Base-by-base conservation (phyloP, 495 filamentous ascomycete genomes). In the Xylaria nigripes region DNA sequence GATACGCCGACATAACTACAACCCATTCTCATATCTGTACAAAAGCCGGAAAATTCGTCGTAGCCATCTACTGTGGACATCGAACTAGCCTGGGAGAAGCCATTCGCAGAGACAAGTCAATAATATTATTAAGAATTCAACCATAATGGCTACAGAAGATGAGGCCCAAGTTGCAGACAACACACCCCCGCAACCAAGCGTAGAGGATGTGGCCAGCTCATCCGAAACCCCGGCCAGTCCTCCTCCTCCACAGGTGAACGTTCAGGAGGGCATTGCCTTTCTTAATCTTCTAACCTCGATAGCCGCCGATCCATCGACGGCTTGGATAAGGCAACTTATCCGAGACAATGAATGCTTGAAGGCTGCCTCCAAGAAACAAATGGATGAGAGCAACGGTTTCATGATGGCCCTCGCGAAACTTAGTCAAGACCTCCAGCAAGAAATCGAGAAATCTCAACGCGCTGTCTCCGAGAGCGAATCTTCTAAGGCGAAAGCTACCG, bases 311-410 rank as follows among this genome's bases (percentile, higher is more conserved):
- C 44, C 30, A 23, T 40, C 44, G 2, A 32, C 44, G 12, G 32
- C 44, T 18, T 54, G 43, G 32, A 23, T 54, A 10, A 6, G 46
- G 0, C 12, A 42, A 16, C 21, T 45, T 9, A 22, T 54, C 22
- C 10, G 48, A 42, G 51, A 54, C 0, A 54, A 54, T 15, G 21
- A 42, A 7, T 18, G 7, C 13, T 23, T 54, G 32, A 54, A 46
- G 23, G 43, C 51, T 19, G 8, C 21, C 32, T 27, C 34, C 21
- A 21, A 7, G 22, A 6, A 54, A 21, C 43, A 46, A 46, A 22
- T 38, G n/a, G 34, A 10, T 2, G 30, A 47, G 2, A 18, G 8
- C n/a, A 25, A 48, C 1, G 27, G 21, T 10, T 42, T 54, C 32
- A 21, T 41, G 23, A 30, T 27, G 1, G 36, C 32, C 0, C 16